Conservation (phyloP, 2,329 filamentous ascomycete species). For the Phyllosticta citriasiana region DNA sequence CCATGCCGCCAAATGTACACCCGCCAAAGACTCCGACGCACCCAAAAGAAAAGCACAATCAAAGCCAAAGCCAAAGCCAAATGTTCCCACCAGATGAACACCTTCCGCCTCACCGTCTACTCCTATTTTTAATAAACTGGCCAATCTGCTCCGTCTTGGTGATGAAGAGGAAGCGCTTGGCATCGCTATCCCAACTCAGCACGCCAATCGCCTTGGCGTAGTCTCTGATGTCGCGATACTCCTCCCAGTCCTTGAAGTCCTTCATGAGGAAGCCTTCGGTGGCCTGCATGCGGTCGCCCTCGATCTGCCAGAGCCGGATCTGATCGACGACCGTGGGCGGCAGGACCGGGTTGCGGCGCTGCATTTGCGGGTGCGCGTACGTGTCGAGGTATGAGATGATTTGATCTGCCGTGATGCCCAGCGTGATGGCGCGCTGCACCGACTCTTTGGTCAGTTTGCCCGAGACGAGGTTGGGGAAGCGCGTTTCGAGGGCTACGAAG, state of each 20-base stretch:
- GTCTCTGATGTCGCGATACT: constrained; percentile 59
- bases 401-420: constrained; percentile 89
- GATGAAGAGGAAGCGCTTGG: constrained; percentile 79
- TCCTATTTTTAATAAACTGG: constrained; percentile 28
- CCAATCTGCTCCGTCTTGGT: constrained; percentile 82
- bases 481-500: constrained; percentile 78
- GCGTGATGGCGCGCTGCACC: constrained; percentile 74
- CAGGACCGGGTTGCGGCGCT: constrained; percentile 62
- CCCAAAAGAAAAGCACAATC: too few relatives aligned
- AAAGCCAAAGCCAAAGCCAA: too few relatives aligned
- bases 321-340: constrained; percentile 96
- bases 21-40: too few relatives aligned
- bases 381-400: constrained; percentile 88
- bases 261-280: constrained; percentile 79
- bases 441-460: constrained; percentile 84
- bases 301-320: constrained; percentile 93
- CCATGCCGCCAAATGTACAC: too few relatives aligned
- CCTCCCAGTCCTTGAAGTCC: constrained; percentile 64
- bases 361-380: constrained; percentile 92
- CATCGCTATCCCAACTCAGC: constrained; percentile 74
- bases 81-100: too few relatives aligned
- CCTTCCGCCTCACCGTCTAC: background rate
- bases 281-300: constrained; percentile 86
- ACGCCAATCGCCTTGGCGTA: constrained; percentile 89
- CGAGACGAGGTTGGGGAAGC: constrained; percentile 89